Base-by-base conservation (phyloP, 2,329 filamentous ascomycete species). In the Rosellinia necatrix region DNA sequence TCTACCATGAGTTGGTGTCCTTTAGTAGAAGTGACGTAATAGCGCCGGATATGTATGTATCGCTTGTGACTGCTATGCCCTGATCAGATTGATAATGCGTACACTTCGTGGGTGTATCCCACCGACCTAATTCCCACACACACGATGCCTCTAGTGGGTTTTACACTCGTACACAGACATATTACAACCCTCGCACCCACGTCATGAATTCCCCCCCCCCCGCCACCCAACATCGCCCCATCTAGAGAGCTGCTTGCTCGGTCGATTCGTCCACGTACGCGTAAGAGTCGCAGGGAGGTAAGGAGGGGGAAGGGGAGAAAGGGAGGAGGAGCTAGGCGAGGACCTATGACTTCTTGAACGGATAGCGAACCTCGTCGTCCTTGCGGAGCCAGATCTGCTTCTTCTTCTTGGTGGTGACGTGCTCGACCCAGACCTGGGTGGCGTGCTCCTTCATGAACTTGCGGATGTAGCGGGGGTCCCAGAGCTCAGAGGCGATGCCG, bases 391-490 rank as follows among this genome's bases (percentile, higher is more conserved):
- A 96, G 64, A 97, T 85, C 79, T 92, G 91, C 71, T 87, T 88
- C 82, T 88, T 90, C 83, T 91, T 96, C 82, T 96, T 97, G 56
- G 83, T 96, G 13, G 81, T 77, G 38, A 84, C 78, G 76, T 99
- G 92, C 80, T 97, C 94, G 38, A 93, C 93, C 84, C 93, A 96
- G 29, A 87, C 80, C 79, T 97, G 90, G 66, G 87, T 85, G 53
- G 87, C 87, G 69, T 89, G 77, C 65, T 86, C 77, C 66, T 85
- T 85, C 79, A 89, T 89, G 77, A 91, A 99, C 66, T 83, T 84
- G 66, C 90, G 85, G 63, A 97, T 91, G 76, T 89, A 99, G 52
- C 90, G 80, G 30, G 94, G 94, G 76, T 99, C 94, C 94, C 94
- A 99, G 17, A 99, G 82, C 75, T 99, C 94, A 62, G 89, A 92